Evolutionary conservation across 495 filamentous ascomycete genomes (phyloP).

Genomic region (Paragyromitra xinjiangensis): DNA sequence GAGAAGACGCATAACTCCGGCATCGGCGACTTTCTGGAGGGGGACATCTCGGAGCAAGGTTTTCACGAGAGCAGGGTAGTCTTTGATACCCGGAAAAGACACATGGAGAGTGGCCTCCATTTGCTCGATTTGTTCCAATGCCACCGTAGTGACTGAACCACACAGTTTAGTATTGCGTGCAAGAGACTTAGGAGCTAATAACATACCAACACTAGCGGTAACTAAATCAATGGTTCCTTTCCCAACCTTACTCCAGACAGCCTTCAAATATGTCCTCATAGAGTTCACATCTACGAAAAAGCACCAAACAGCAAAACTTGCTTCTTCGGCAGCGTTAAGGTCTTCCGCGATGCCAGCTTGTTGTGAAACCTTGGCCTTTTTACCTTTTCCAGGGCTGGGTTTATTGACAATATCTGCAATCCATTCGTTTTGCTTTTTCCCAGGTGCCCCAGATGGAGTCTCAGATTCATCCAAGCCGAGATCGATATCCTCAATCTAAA

Average conservation of each 20-base stretch:
- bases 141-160: slow-evolving; percentile 29
- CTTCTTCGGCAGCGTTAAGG: slow-evolving; percentile 33
- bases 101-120: slow-evolving; percentile 38
- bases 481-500: slow-evolving; percentile 39
- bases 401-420: slow-evolving; percentile 44
- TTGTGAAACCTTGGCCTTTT: slow-evolving; percentile 19
- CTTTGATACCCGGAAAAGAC: slow-evolving; percentile 40
- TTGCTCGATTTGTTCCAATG: slow-evolving; percentile 31
- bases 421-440: slow-evolving; percentile 36
- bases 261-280: slow-evolving; percentile 43
- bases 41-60: slow-evolving; percentile 29
- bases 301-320: slow-evolving; percentile 49
- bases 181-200: neutral
- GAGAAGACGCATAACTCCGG: slow-evolving; percentile 26
- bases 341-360: slow-evolving; percentile 37
- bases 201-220: slow-evolving; percentile 45
- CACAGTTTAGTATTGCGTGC: neutral
- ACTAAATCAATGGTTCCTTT: slow-evolving; percentile 40
- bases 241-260: slow-evolving; percentile 39
- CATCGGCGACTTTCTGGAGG: slow-evolving; percentile 34
- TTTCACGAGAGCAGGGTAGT: slow-evolving; percentile 40
- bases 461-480: slow-evolving; percentile 35
- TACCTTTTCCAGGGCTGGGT: slow-evolving; percentile 24
- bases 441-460: neutral
- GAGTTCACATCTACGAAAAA: slow-evolving; percentile 47